A percentile compares a stretch with the other conserved stretches of the same genome.
phyloP scores from a whole-genome alignment of 345 rosid genomes.

The Brassica rapa region DNA sequence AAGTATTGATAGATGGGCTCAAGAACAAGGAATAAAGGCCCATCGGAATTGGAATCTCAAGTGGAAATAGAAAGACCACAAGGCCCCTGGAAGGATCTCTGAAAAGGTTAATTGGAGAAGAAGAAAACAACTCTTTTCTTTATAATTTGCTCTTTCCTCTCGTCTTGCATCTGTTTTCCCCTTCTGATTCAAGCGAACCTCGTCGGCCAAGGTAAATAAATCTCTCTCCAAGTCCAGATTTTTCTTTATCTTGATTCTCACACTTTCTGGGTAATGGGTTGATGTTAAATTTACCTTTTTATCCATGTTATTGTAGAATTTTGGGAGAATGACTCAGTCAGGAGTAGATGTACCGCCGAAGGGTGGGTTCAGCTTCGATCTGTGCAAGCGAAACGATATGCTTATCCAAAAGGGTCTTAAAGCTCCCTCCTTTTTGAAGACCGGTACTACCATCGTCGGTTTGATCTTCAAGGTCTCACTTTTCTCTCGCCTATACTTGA shows the following conservation, averaged over 20 bases:
- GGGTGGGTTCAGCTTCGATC: slow-evolving; percentile 92
- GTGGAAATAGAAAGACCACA: neutral
- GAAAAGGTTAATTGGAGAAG: slow-evolving; percentile 38
- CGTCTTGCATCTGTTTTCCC: neutral
- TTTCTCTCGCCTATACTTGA: neutral
- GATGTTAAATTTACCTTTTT: neutral
- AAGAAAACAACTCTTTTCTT: slow-evolving; percentile 22
- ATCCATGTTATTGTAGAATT: slow-evolving; percentile 16
- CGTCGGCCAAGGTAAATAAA: slow-evolving; percentile 7
- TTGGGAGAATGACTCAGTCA: slow-evolving; percentile 55
- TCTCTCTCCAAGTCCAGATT: too few species aligned
- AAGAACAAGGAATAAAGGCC: neutral
- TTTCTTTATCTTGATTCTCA: too few species aligned
- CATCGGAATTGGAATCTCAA: neutral
- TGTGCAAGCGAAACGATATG: slow-evolving; percentile 82
- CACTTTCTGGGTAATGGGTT: neutral
- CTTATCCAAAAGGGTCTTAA: slow-evolving; percentile 64
- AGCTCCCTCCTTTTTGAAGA: slow-evolving; percentile 73
- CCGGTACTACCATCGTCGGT: slow-evolving; percentile 97
- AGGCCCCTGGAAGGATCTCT: neutral
- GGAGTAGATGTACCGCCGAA: slow-evolving; percentile 56
- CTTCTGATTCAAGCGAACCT: slow-evolving; percentile 2
- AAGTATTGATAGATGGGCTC: slow-evolving; percentile 17
- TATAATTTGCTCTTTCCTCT: slow-evolving; percentile 1
- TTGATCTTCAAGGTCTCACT: slow-evolving; percentile 69